Evolutionary conservation across 2,329 filamentous ascomycete genomes (phyloP), one percentile per base, ranked within the genome.

Genomic region (Aaosphaeria arxii): DNA sequence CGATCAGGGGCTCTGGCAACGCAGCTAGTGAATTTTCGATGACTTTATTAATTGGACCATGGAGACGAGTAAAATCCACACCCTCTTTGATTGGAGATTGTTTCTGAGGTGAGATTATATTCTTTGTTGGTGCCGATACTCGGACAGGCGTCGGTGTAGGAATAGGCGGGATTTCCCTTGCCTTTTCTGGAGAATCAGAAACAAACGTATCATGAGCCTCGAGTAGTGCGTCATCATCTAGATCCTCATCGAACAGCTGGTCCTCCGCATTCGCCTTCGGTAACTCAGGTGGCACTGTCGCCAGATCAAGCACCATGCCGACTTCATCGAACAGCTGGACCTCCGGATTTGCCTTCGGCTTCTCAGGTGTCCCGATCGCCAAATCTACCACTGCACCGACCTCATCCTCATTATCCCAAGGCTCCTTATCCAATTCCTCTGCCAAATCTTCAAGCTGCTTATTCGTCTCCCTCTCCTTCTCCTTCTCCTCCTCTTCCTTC

Each of bases 151-250:
- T 4, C 1, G 38, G 46, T 30, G 50, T 36, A 13, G 52, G 45
- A 24, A 43, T 40, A 6, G 48, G 31, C 24, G 11, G 33, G 36
- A 30, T 3, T 9, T 9, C 9, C 7, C 7, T n/a, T 9, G 38
- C n/a, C 17, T 54, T 50, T 11, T 63, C 60, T 6, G 52, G 7
- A 3, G 59, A 52, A 49, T 68, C 64, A 24, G 61, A 61, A 48
- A 62, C 56, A 46, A 60, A 36, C 33, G 59, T 24, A 17, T 66
- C 55, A 31, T 70, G 61, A 5, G 54, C 54, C 41, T 68, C 54
- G 3, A 69, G 50, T 1, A 71, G 50, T 1, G 58, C 54, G 11
- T 65, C 60, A 45, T 71, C 67, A 33, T 70, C 67, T 24, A 69
- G 42, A 9, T 67, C 64, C 1, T 67, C 61, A 6, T 66, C 64